Evolutionary conservation across 2,329 filamentous ascomycete species (phyloP).

Genomic region (Scedosporium aurantiacum): DNA sequence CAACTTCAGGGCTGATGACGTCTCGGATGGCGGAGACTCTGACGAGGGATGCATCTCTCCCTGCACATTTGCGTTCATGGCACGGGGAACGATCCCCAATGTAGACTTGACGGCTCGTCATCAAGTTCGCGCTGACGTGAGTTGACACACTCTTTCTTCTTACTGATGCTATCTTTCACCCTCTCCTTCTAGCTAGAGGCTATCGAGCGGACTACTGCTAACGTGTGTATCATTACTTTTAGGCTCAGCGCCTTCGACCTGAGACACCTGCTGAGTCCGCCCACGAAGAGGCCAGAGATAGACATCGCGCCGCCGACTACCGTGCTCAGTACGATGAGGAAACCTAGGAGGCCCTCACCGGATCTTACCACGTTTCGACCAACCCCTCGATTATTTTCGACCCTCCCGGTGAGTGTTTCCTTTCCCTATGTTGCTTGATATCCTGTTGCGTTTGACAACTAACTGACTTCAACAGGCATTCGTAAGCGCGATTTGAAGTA

Average conservation of each 20-base stretch:
- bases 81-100: constrained; percentile 16
- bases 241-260: not conserved
- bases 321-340: not conserved
- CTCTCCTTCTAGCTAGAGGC: not conserved
- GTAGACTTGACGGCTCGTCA: no score
- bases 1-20: constrained; percentile 13
- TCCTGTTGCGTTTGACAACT: not conserved
- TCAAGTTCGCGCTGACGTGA: no score
- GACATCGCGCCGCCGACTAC: not conserved
- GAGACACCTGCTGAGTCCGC: not conserved
- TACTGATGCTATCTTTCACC: not conserved
- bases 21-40: constrained; percentile 27
- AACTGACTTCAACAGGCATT: not conserved
- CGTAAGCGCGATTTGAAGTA: not conserved
- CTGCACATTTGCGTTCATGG: constrained; percentile 27
- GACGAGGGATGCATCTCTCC: constrained; percentile 26
- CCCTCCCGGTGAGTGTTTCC: not conserved
- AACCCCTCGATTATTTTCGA: not conserved
- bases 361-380: not conserved
- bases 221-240: not conserved
- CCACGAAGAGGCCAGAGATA: not conserved
- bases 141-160: no score
- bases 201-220: no score
- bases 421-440: no score
- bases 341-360: not conserved